Base-by-base conservation (phyloP, 2,329 filamentous ascomycete genomes). In the Graphilbum sp. region DNA sequence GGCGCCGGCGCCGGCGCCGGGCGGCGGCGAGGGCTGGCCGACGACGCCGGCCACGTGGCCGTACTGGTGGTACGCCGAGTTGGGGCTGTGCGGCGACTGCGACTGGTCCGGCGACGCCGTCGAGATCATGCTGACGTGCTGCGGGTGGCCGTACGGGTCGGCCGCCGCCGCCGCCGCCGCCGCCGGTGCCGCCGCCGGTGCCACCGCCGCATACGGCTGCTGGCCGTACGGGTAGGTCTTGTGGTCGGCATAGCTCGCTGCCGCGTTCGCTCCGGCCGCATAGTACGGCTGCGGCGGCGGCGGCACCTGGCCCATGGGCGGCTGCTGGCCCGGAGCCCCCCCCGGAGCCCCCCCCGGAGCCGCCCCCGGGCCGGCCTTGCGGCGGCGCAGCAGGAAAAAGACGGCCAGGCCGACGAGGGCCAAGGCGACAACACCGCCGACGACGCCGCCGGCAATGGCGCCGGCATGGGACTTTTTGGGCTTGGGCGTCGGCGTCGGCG, bases 371-470 rank as follows among this genome's bases (percentile, higher is more conserved):
- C 15, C 23, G 19, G 3, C 43, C 34, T 47, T 44, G 24, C 16
- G 19, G 36, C 18, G 37, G 30, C 53, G 54, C 27, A 51, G 35
- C n/a, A 58, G 24, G 36, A 51, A 47, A 38, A 54, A 50, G 41
- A 47, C 45, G 31, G 43, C 51, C n/a, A 52, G 33, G 15, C 40
- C 53, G 19, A 58, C 34, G n/a, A 47, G 48, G 20, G 40, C 51
- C 1, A 53, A 34, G 15, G 49, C 54, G 40, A 49, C 53, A 3
- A 57, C 49, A 8, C 52, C 54, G 27, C 54, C 54, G 3, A 46
- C 41, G 13, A 46, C 45, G 17, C 45, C 45, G 23, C 54, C 54
- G 4, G 50, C 50, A 30, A 57, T 55, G 40, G 54, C 43, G 21
- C 50, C 54, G 6, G 46, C n/a, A 15, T 42, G 35, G 38, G 16